Percentiles rank a stretch among this genome's conserved stretches.
Evolutionary conservation across 108 stramenopile genomes (phyloP).

Genomic region (Bacterosira constricta): DNA sequence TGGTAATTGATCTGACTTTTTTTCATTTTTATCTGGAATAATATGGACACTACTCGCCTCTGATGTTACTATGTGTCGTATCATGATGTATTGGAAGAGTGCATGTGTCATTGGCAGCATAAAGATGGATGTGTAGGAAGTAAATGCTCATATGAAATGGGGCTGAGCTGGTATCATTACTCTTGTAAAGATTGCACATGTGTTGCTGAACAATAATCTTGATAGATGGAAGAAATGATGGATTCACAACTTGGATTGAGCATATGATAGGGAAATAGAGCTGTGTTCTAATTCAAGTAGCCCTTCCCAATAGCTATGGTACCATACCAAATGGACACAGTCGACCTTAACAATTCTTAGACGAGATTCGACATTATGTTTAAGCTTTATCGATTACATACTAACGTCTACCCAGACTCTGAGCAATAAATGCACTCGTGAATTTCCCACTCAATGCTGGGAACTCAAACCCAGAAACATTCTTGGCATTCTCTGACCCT

Average conservation of each 20-base stretch:
- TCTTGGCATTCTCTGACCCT: constrained; percentile 10
- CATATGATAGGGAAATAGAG: too few species aligned
- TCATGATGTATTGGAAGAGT: constrained; percentile 55
- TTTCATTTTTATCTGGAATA: too few species aligned
- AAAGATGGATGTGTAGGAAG: constrained; percentile 77
- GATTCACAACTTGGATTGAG: too few species aligned
- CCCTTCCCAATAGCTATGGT: too few species aligned
- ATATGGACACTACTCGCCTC: too few species aligned
- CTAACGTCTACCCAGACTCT: constrained; percentile 14
- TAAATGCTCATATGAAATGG: constrained; percentile 74
- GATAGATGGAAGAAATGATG: too few species aligned
- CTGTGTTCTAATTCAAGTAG: too few species aligned
- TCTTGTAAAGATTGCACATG: constrained; percentile 79
- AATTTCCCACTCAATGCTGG: constrained; percentile 66
- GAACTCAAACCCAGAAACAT: constrained; percentile 52
- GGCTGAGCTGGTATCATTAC: constrained; percentile 85
- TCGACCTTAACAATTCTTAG: too few species aligned
- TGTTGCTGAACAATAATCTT: constrained; percentile 58
- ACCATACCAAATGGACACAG: too few species aligned
- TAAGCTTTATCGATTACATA: neutral
- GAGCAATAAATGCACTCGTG: constrained; percentile 58
- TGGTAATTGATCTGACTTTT: neutral
- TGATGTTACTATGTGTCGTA: neutral
- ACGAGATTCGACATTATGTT: neutral
- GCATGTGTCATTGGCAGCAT: constrained; percentile 90